Base-by-base conservation (phyloP, 805 yeast species). In the Blastobotrys peoriensis region DNA sequence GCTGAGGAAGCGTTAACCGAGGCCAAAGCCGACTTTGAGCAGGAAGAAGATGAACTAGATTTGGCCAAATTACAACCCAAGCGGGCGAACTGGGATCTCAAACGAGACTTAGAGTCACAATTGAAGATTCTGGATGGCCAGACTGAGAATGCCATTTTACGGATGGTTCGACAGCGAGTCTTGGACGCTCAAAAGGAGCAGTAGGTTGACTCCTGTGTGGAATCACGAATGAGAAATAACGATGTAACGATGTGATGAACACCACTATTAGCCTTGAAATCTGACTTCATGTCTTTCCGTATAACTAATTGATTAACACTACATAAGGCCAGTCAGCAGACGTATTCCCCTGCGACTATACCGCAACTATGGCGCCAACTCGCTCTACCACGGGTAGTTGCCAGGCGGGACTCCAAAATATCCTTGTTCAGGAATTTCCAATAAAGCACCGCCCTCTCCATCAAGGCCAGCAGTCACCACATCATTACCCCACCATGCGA, bases 401-500 rank as follows among this genome's bases (percentile, higher is more conserved):
- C 50, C 48, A n/a, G 50, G 53, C 18, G 43, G 41, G 8, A 45
- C 45, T 2, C 54, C 54, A 20, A 51, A 51, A 34, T 40, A 46
- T 4, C 51, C 53, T 21, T 37, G 36, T 19, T 43, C 46, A 3
- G 48, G 46, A 10, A 51, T 23, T n/a, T n/a, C n/a, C n/a, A n/a
- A n/a, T n/a, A n/a, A n/a, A n/a, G n/a, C 54, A 6, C 30, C 44
- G 8, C 55, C 53, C 21, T 52, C 54, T 16, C 6, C 9, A 2
- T 21, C 36, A n/a, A n/a, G n/a, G n/a, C n/a, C n/a, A 13, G 21
- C 25, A 6, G 40, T 34, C 13, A 15, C 21, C n/a, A 44, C 49
- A 3, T 20, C 25, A 47, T 78, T 79, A 1, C 87, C 87, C 87
- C 87, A 81, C 87, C 86, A 81, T 34, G 62, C 49, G 10, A 79